Conservation (phyloP, 208 protist genomes). For the Zelonia costaricensis region DNA sequence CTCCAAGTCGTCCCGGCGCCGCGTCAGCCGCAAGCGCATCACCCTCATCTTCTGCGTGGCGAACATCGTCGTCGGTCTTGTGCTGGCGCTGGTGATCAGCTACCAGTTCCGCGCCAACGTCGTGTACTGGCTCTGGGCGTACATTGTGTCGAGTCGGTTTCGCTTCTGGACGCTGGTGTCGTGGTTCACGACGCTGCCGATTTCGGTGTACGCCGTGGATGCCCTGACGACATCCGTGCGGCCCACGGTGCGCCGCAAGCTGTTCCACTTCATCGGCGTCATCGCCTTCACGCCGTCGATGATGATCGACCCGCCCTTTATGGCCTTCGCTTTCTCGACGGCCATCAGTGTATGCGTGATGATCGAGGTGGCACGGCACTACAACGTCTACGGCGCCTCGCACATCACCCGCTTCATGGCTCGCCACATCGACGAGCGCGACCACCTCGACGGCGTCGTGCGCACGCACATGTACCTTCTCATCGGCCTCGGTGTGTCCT, state of each 20-base stretch:
- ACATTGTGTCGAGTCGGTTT: conserved; percentile 60
- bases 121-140: conserved; percentile 65
- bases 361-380: conserved; percentile 68
- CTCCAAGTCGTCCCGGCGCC: conserved; percentile 72
- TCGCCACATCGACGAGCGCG: conserved; percentile 78
- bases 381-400: conserved; percentile 63
- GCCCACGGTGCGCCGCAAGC: conserved; percentile 72
- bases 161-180: conserved; percentile 55
- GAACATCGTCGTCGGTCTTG: conserved; percentile 29
- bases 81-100: conserved; percentile 37
- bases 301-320: conserved; percentile 82
- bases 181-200: conserved; percentile 60
- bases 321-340: conserved; percentile 74
- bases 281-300: conserved; percentile 73
- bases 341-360: conserved; percentile 55
- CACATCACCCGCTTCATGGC: conserved; percentile 53
- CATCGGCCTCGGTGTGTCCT: conserved; percentile 66
- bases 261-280: conserved; percentile 91
- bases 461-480: conserved; percentile 91
- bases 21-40: conserved; percentile 60
- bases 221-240: conserved; percentile 39
- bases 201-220: conserved; percentile 55
- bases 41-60: conserved; percentile 66
- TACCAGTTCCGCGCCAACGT: conserved; percentile 68
- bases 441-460: conserved; percentile 62